Conservation (phyloP, 1,284 basidiomycete species). For the Phellopilus nigrolimitatus region DNA sequence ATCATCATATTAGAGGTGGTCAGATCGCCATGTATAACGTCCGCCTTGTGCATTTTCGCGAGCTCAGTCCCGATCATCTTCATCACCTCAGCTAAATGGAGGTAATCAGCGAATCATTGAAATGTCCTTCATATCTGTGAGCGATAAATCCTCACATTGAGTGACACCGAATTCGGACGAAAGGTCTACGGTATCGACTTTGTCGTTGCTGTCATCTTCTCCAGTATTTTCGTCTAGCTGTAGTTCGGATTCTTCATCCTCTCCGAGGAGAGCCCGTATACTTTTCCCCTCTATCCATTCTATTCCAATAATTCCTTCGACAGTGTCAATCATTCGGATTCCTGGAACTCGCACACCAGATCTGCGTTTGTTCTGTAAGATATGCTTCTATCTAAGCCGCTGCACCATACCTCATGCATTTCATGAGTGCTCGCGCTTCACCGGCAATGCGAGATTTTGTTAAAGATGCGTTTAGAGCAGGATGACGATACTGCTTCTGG, state of each 20-base stretch:
- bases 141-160: background rate
- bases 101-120: background rate
- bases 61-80: conserved; percentile 78
- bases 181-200: conserved; percentile 31
- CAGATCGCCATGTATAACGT: conserved; percentile 93
- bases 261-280: conserved; percentile 75
- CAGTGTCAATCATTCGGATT: conserved; percentile 81
- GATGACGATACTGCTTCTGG: conserved; percentile 88
- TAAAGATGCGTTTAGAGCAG: conserved; percentile 70
- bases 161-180: conserved; percentile 51
- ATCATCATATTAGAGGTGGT: conserved; percentile 98
- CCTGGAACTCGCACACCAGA: conserved; percentile 86
- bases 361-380: conserved; percentile 34
- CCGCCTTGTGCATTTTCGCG: conserved; percentile 84
- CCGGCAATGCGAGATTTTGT: conserved; percentile 80
- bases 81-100: conserved; percentile 64
- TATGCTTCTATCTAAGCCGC: background rate
- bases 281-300: conserved; percentile 90
- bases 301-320: conserved; percentile 78
- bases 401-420: conserved; percentile 61
- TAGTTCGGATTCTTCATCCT: conserved; percentile 52
- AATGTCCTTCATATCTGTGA: background rate
- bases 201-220: conserved; percentile 29
- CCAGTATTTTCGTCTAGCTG: conserved; percentile 46
- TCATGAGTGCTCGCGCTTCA: conserved; percentile 84